phyloP scores from a whole-genome alignment of 495 filamentous ascomycete species.

The Aspergillus baeticus region DNA sequence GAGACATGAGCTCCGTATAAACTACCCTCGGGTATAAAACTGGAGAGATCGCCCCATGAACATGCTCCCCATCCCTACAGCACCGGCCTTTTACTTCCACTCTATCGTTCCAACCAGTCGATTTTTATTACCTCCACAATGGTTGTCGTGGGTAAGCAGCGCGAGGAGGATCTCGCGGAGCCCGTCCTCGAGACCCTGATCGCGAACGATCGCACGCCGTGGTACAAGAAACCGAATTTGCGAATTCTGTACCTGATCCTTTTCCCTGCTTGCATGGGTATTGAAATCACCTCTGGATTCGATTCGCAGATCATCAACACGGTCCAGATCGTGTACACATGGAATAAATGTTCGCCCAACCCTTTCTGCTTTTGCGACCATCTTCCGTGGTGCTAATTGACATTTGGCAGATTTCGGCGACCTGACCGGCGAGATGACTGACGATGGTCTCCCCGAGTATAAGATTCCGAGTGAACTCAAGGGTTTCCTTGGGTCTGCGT shows the following conservation, averaged over 20 bases:
- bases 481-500: slow-evolving; percentile 28
- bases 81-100: not conserved
- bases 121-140: slow-evolving; percentile 7
- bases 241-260: slow-evolving; percentile 59
- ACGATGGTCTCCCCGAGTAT: slow-evolving; percentile 19
- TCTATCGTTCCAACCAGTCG: not conserved
- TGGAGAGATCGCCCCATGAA: not conserved
- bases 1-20: not conserved
- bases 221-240: slow-evolving; percentile 65
- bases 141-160: slow-evolving; percentile 29
- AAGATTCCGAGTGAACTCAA: slow-evolving; percentile 25
- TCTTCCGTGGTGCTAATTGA: not conserved
- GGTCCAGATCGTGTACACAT: slow-evolving; percentile 59
- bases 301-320: slow-evolving; percentile 72
- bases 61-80: not conserved
- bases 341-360: slow-evolving; percentile 51
- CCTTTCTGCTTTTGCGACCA: not conserved
- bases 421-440: slow-evolving; percentile 21
- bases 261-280: slow-evolving; percentile 66
- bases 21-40: slow-evolving; percentile 11
- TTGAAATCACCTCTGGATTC: slow-evolving; percentile 71
- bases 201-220: slow-evolving; percentile 30
- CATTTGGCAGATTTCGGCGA: slow-evolving; percentile 33
- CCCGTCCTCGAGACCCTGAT: slow-evolving; percentile 27
- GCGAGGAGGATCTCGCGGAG: slow-evolving; percentile 31